Base-by-base conservation (phyloP, 345 rosid species). In the Triadica sebifera region DNA sequence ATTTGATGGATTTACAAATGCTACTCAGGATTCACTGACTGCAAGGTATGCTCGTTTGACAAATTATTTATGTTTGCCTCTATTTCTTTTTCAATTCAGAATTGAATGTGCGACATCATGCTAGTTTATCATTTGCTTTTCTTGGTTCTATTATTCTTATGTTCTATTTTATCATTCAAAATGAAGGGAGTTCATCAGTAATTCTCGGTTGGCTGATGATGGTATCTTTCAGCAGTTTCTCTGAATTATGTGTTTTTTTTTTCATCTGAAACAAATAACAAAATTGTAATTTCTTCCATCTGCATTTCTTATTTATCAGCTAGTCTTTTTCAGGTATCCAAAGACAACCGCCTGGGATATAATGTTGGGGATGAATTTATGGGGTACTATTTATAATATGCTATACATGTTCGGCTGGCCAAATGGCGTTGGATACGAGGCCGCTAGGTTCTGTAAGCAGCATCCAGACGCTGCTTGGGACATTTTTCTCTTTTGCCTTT, bases 1-100 rank as follows among this genome's bases (percentile, higher is more conserved):
- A 75, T 93, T 95, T 82, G 99, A 95, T 74, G 99, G 99, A 75
- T 95, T 93, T 80, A 95, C 99, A 72, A 95, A 95, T 45, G 98
- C 99, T 38, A 95, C 98, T 38, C 99, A 95, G 80, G 99, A 95
- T 85, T 95, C 99, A 37, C 85, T 95, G 45, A 87, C 84, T 13
- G 88, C 85, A 20, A 86, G 99, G 99, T 91, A 83, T 71, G 76
- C 43, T 8, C 24, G 20, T 22, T 17, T 19, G 9, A 25, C 1
- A 8, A 43, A 59, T 2, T 50, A 24, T 43, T 53, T 61, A 34
- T 22, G 41, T 39, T 37, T 34, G 1, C 6, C 45, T 56, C 4
- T 46, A 46, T 19, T 50, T 29, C 2, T 2, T 34, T 50, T 8
- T n/a, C 39, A 7, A 43, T n/a, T 15, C 15, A 13, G 38, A 15